These are phyloP conservation scores for Danielozyma ontarioensis DNA, from an alignment of 805 yeast species.

Conservation along the genomic window DNA sequence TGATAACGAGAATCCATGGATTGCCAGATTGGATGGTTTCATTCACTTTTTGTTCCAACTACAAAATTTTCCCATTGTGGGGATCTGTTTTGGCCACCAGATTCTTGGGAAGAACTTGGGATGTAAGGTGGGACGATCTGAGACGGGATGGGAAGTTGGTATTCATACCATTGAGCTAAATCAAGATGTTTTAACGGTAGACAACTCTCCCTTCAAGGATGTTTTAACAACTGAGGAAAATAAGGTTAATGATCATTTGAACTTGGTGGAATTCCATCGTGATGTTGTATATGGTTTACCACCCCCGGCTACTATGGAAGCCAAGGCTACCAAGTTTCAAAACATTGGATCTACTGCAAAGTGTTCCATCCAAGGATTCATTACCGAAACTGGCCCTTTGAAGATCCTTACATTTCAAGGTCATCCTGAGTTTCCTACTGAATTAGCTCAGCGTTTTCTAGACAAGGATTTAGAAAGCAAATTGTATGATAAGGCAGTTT, in stretches of 20 bases:
- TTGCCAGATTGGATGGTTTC: constrained; percentile 33
- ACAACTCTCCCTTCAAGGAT: constrained; percentile 16
- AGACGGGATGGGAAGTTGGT: constrained; percentile 73
- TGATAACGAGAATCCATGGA: constrained; percentile 36
- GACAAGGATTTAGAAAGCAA: constrained; percentile 11
- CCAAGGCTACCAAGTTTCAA: constrained; percentile 19
- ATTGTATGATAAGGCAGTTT: constrained; percentile 18
- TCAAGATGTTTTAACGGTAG: constrained; percentile 26
- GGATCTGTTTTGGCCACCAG: constrained; percentile 89
- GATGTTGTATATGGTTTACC: constrained; percentile 36
- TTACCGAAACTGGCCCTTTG: constrained; percentile 35
- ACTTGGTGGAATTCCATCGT: constrained; percentile 33
- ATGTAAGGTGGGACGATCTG: constrained; percentile 44
- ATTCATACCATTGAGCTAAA: constrained; percentile 46
- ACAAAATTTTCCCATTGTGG: constrained; percentile 47
- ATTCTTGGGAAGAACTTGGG: constrained; percentile 65
- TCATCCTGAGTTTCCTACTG: constrained; percentile 73
- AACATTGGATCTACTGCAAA: constrained; percentile 48
- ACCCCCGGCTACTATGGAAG: constrained; percentile 27
- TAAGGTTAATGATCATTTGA: constrained; percentile 45
- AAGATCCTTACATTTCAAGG: constrained; percentile 74
- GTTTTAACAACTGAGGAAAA: constrained; percentile 41
- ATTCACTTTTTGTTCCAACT: constrained; percentile 12
- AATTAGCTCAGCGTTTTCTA: constrained; percentile 21
- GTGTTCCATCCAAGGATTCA: constrained; percentile 66